Conservation (phyloP, 306 rosid species). For the Vigna reflexopilosa region DNA sequence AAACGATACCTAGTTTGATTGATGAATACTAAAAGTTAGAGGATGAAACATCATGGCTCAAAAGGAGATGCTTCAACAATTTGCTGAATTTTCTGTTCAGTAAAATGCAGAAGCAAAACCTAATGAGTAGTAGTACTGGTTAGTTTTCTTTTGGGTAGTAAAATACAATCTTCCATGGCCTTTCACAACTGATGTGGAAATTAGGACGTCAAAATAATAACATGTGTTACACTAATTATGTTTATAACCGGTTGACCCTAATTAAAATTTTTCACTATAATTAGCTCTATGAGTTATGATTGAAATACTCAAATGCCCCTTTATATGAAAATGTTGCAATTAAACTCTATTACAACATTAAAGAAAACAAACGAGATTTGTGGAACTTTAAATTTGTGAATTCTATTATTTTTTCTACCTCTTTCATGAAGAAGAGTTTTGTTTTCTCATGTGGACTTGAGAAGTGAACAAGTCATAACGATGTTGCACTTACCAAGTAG, state of each 20-base stretch:
- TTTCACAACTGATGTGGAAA: slow-evolving; percentile 24
- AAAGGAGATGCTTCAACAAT: slow-evolving; percentile 27
- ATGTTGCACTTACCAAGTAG: slow-evolving; percentile 1
- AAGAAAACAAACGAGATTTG: not conserved
- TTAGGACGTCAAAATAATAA: slow-evolving; percentile 2
- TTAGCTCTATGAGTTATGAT: not conserved
- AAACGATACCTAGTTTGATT: slow-evolving; percentile 9
- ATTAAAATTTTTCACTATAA: not conserved
- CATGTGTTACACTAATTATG: not conserved
- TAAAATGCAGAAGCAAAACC: slow-evolving; percentile 20
- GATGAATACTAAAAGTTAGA: not conserved
- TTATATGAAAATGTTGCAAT: not conserved
- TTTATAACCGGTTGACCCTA: not conserved
- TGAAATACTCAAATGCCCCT: not conserved
- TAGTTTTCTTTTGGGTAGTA: not conserved
- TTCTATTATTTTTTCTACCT: not conserved
- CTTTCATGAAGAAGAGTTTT: not conserved
- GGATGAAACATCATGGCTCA: slow-evolving; percentile 11
- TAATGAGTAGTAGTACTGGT: not conserved
- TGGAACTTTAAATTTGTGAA: not conserved
- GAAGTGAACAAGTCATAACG: not conserved
- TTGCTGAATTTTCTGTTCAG: not conserved
- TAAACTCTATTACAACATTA: not conserved
- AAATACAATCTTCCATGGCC: slow-evolving; percentile 18
- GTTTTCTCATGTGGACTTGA: slow-evolving; percentile 7